Percentiles rank a stretch among this genome's conserved stretches.
Conservation (phyloP, 345 rosid genomes). For the Heritiera littoralis region DNA sequence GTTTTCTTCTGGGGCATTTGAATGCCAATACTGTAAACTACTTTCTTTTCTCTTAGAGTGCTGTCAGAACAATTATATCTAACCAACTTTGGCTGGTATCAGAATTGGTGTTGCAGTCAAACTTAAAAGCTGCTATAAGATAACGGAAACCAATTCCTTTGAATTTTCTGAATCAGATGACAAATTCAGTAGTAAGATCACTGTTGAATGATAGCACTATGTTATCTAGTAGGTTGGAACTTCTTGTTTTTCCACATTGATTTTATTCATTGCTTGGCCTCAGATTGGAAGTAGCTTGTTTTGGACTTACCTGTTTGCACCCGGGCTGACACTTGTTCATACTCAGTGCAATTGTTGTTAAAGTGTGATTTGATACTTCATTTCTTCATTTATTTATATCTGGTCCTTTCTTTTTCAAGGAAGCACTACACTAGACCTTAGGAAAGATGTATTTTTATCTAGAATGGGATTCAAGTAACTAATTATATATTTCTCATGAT, state of each 20-base stretch:
- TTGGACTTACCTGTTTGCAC: background rate
- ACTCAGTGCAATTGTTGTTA: background rate
- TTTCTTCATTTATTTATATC: background rate
- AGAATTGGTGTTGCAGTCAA: background rate
- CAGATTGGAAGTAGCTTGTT: background rate
- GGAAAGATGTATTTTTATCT: background rate
- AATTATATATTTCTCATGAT: background rate
- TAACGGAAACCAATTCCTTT: background rate
- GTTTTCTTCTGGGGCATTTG: background rate
- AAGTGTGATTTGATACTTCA: background rate
- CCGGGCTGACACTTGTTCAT: background rate
- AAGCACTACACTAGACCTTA: background rate
- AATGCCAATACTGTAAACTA: too few species aligned
- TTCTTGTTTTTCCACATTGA: background rate
- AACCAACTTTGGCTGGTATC: background rate
- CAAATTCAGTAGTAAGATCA: background rate
- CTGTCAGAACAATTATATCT: background rate
- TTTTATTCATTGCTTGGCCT: background rate
- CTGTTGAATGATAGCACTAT: too few species aligned
- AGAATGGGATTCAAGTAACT: background rate
- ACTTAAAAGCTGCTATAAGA: slow-evolving; percentile 5
- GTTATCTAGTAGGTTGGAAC: background rate
- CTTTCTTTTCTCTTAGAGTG: background rate
- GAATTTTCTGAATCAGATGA: background rate
- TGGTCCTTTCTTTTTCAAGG: background rate